Evolutionary conservation across 768 basidiomycete genomes (phyloP).

Genomic region (Mycena epipterygia): DNA sequence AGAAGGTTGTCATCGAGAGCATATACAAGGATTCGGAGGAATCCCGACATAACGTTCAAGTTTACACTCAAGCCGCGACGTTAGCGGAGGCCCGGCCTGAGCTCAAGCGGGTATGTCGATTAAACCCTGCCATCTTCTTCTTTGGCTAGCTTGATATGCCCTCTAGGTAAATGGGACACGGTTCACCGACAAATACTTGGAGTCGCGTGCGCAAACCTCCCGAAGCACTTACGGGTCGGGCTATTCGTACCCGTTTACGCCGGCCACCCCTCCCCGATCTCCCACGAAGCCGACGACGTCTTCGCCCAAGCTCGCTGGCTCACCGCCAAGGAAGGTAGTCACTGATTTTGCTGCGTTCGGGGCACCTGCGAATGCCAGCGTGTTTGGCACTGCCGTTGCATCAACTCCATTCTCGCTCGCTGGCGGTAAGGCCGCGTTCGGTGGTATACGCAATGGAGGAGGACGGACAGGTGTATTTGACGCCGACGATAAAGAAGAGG

Average conservation of each 20-base stretch:
- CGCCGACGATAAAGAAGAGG: constrained; percentile 89
- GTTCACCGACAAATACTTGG: constrained; percentile 96
- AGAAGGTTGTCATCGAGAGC: constrained; percentile 95
- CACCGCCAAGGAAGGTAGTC: constrained; percentile 90
- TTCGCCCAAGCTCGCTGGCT: constrained; percentile 47
- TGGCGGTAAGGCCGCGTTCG: constrained; percentile 88
- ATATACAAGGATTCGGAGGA: constrained; percentile 95
- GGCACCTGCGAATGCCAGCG: constrained; percentile 78
- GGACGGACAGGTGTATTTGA: constrained; percentile 52
- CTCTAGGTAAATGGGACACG: constrained; percentile 91
- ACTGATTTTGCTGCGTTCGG: constrained; percentile 91
- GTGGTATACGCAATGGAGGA: constrained; percentile 70
- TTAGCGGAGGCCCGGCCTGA: constrained; percentile 81
- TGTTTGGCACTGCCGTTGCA: constrained; percentile 87
- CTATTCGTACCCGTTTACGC: constrained; percentile 57
- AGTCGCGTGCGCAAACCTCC: constrained; percentile 71
- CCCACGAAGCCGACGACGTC: constrained; percentile 50
- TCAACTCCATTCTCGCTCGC: constrained; percentile 85
- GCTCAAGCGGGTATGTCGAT: constrained; percentile 77
- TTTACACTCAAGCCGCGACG: constrained; percentile 82
- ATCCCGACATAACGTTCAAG: constrained; percentile 89
- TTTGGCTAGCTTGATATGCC: constrained; percentile 29
- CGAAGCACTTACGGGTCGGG: constrained; percentile 68
- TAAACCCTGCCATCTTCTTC: constrained; percentile 10
- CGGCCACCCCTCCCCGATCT: constrained; percentile 57